Base-by-base conservation (phyloP, 495 filamentous ascomycete species). In the Penicillium manginii region DNA sequence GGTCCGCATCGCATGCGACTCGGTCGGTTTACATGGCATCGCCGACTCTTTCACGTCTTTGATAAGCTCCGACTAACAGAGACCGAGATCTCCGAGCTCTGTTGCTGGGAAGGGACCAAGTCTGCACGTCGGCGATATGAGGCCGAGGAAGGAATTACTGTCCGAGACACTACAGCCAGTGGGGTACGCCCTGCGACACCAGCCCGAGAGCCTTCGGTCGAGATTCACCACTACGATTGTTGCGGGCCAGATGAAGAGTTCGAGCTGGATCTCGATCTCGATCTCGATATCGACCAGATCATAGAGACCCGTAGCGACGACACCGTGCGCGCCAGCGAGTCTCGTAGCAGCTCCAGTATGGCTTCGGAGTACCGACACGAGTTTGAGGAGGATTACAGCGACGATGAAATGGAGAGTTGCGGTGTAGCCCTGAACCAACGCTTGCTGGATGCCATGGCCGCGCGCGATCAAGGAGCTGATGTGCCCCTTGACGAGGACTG, bases 41-140 rank as follows among this genome's bases (percentile, higher is more conserved):
- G 85, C 55, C 81, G 83, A 62, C 81, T 97, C 1, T 96, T 97
- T 74, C 83, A 85, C 35, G 88, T 87, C 37, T 96, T 97, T 62
- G 91, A 97, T 64, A 79, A 78, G 40, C 81, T 97, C 18, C 79
- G 84, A 37, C 74, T 96, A n/a, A 94, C 92, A 1, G 75, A 83
- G 37, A 73, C 78, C 50, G 92, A 97, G 65, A 96, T 97, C 59
- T 77, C 83, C 2, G 82, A 78, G 12, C 76, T 97, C 57, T 96
- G 92, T 59, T 89, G 89, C 65, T 97, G 92, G 92, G 91, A 96
- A 69, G 92, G 92, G n/a, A 96, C 92, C 51, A 88, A 89, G 62
- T 96, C 88, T 79, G 92, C 92, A 29, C 88, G 91, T 57, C 86
- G 93, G 68, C 84, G 88, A 14, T 96, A 89, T 69, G 92, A 97